Percentiles rank a stretch among this genome's conserved stretches.
phyloP scores from a whole-genome alignment of 2,329 filamentous ascomycete genomes.

The Colletotrichum sp. region DNA sequence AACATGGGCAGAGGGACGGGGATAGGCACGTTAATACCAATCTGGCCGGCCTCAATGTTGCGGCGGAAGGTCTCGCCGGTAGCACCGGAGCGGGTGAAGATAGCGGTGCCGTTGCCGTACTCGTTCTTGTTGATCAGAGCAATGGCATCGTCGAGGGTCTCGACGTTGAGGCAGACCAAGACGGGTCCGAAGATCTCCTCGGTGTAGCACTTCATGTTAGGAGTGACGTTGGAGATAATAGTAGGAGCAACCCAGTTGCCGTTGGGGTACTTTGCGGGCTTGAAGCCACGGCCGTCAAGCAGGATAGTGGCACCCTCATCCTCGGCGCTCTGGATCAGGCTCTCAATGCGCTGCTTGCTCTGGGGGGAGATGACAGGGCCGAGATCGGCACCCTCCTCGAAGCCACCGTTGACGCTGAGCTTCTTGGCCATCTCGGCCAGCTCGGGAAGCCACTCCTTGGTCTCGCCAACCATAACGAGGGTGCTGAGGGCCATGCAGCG shows the following conservation, averaged over 20 bases:
- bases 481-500: conserved; percentile 88
- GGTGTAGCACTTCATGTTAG: conserved; percentile 82
- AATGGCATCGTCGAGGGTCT: conserved; percentile 80
- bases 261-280: conserved; percentile 79
- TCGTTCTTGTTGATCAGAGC: conserved; percentile 84
- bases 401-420: conserved; percentile 79
- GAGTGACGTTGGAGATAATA: conserved; percentile 81
- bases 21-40: conserved; percentile 86
- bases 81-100: conserved; percentile 81
- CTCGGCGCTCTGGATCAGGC: conserved; percentile 77
- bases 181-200: conserved; percentile 90
- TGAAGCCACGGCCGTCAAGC: conserved; percentile 79
- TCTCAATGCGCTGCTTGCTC: conserved; percentile 79
- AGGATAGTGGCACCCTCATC: conserved; percentile 82
- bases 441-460: conserved; percentile 81
- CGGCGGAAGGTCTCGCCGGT: conserved; percentile 81
- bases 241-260: conserved; percentile 88
- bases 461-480: conserved; percentile 83
- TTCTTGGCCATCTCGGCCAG: conserved; percentile 77
- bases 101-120: conserved; percentile 85
- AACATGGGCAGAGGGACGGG: conserved; percentile 75
- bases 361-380: conserved; percentile 83
- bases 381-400: conserved; percentile 80
- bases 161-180: conserved; percentile 79
- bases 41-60: conserved; percentile 83